These are phyloP conservation scores for Penicillium longicatenatum DNA, from an alignment of 495 filamentous ascomycete species.

Conservation along the genomic window DNA sequence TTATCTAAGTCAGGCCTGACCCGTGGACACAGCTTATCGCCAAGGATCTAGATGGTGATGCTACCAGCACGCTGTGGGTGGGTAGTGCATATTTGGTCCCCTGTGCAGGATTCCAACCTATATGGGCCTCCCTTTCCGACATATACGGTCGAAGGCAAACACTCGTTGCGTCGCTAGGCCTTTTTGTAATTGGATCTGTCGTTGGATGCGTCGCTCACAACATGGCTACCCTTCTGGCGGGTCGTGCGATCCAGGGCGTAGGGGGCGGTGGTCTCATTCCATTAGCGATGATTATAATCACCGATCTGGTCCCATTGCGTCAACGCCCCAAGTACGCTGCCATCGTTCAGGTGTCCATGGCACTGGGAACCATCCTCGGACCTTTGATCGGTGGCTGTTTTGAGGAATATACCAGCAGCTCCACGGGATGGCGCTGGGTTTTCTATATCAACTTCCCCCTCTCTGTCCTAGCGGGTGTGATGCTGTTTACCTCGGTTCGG, in stretches of 20 bases:
- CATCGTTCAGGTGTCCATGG: conserved; percentile 21
- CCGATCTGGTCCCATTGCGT: conserved; percentile 36
- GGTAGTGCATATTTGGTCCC: conserved; percentile 64
- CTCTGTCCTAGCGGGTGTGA: conserved; percentile 15
- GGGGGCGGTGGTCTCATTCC: conserved; percentile 38
- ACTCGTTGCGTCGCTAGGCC: conserved; percentile 24
- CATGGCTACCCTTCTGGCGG: conserved; percentile 36
- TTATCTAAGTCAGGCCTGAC: not conserved
- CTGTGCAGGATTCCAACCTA: conserved; percentile 57
- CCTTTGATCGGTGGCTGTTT: conserved; percentile 34
- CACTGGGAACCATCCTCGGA: conserved; percentile 29
- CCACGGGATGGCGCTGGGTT: conserved; percentile 33
- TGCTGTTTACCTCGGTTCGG: conserved; percentile 17
- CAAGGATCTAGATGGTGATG: conserved; percentile 10
- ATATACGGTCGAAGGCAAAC: conserved; percentile 45
- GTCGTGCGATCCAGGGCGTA: conserved; percentile 44
- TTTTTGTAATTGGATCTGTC: conserved; percentile 42
- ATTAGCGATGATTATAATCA: conserved; percentile 30
- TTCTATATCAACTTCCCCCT: conserved; percentile 31
- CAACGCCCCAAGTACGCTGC: conserved; percentile 27
- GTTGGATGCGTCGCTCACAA: conserved; percentile 41
- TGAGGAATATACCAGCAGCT: conserved; percentile 9
- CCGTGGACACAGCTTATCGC: not conserved
- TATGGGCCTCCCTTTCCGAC: conserved; percentile 47
- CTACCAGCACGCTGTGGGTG: conserved; percentile 51